These are phyloP conservation scores for Fusarium sp. DNA, from an alignment of 2,329 filamentous ascomycete genomes.

Conservation along the genomic window DNA sequence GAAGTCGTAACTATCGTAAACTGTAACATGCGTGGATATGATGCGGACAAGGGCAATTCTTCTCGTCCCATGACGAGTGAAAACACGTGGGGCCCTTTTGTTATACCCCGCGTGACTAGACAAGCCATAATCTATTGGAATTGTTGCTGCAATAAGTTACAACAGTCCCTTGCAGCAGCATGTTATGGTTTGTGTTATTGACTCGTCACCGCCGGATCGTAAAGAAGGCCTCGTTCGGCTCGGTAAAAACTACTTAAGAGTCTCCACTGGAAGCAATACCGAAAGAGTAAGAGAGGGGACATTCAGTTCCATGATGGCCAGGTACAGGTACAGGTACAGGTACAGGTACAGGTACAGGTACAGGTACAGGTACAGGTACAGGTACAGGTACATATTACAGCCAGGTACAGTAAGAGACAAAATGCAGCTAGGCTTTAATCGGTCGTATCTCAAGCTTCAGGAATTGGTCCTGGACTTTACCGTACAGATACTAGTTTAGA, in stretches of 20 bases:
- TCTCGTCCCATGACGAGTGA: constrained; percentile 35
- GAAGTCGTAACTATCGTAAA: not conserved
- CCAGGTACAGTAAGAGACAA: not conserved
- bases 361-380: too few relatives aligned
- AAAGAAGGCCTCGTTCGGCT: not conserved
- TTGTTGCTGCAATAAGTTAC: not conserved
- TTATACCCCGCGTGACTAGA: constrained; percentile 13
- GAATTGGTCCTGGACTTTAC: constrained; percentile 36
- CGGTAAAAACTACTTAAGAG: constrained; percentile 10
- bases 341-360: too few relatives aligned
- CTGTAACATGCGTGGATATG: constrained; percentile 1
- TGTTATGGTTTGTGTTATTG: not conserved
- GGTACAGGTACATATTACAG: not conserved
- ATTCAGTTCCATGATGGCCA: constrained; percentile 21
- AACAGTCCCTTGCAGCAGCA: not conserved
- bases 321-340: not conserved
- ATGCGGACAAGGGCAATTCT: constrained; percentile 22
- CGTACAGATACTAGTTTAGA: constrained; percentile 33
- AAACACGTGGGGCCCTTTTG: constrained; percentile 27
- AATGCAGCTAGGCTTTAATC: constrained; percentile 5
- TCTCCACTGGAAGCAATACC: constrained; percentile 13
- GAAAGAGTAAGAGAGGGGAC: not conserved
- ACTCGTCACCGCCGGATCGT: constrained; percentile 30
- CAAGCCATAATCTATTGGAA: constrained; percentile 2
- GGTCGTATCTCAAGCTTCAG: constrained; percentile 25